These are phyloP conservation scores for Kondoa subrosea DNA, from an alignment of 768 basidiomycete genomes.

Conservation along the genomic window DNA sequence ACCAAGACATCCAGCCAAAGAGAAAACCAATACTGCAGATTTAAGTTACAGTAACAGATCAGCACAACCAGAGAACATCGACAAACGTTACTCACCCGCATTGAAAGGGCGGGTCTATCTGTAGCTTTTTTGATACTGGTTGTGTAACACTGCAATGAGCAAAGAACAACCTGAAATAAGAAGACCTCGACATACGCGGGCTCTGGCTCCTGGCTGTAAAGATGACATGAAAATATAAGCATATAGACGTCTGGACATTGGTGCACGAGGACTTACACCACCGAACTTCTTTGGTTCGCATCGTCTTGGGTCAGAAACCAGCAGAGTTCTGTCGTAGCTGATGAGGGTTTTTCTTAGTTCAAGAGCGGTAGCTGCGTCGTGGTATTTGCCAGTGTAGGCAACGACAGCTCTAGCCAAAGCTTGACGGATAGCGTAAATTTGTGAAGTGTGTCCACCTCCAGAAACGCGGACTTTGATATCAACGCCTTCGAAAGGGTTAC, in stretches of 20 bases:
- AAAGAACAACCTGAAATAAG: too few relatives aligned
- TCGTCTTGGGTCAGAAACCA: slow-evolving; percentile 88
- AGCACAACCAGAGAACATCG: too few relatives aligned
- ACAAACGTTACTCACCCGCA: too few relatives aligned
- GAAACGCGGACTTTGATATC: slow-evolving; percentile 97
- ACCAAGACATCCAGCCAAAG: too few relatives aligned
- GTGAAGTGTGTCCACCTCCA: slow-evolving; percentile 98
- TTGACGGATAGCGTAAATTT: slow-evolving; percentile 97
- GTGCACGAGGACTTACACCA: slow-evolving; percentile 87
- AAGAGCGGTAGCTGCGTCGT: slow-evolving; percentile 90
- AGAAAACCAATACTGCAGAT: too few relatives aligned
- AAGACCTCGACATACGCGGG: too few relatives aligned
- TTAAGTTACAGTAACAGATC: too few relatives aligned
- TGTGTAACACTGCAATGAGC: too few relatives aligned
- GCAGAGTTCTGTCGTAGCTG: slow-evolving; percentile 75
- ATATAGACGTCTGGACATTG: slow-evolving; percentile 40
- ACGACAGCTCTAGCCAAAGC: slow-evolving; percentile 95
- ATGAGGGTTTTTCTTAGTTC: slow-evolving; percentile 97
- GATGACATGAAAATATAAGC: slow-evolving; percentile 31
- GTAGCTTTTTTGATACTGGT: too few relatives aligned
- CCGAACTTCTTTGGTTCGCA: slow-evolving; percentile 99
- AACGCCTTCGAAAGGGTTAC: slow-evolving; percentile 65
- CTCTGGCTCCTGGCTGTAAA: slow-evolving; percentile 54
- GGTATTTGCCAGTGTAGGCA: slow-evolving; percentile 96
- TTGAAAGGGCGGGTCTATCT: too few relatives aligned